Percentiles rank a stretch among this genome's conserved stretches.
Conservation (phyloP, 768 basidiomycete species). For the Mycena leptocephala region DNA sequence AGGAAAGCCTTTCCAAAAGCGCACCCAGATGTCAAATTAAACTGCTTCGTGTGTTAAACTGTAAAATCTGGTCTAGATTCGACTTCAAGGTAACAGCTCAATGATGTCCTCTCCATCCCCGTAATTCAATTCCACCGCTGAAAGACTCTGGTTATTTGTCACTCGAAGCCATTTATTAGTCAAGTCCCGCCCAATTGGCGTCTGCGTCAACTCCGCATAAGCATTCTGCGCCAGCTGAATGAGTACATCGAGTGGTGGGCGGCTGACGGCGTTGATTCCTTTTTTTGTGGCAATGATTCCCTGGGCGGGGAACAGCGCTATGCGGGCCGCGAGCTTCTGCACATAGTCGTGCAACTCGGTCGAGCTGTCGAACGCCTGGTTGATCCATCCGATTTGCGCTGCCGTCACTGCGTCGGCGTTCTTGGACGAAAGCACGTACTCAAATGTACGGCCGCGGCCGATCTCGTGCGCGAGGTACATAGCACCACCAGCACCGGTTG, state of each 20-base stretch:
- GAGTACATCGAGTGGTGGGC: conserved; percentile 10
- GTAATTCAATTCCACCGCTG: not conserved
- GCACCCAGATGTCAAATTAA: not conserved
- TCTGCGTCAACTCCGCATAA: not conserved
- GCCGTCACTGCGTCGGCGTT: conserved; percentile 14
- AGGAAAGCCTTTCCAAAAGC: too few relatives aligned
- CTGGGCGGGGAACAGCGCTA: conserved; percentile 13
- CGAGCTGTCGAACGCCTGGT: conserved; percentile 10
- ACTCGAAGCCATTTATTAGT: not conserved
- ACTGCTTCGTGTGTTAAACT: not conserved
- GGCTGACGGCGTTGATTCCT: conserved; percentile 25
- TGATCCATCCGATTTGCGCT: conserved; percentile 17
- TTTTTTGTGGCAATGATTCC: conserved; percentile 13
- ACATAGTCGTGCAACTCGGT: conserved; percentile 14
- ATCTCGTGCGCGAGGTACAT: conserved; percentile 18
- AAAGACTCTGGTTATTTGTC: conserved; percentile 2
- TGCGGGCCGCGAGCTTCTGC: conserved; percentile 6
- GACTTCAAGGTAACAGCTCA: not conserved
- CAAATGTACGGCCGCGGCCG: conserved; percentile 17
- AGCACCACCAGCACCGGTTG: conserved; percentile 9
- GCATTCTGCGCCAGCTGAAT: conserved; percentile 16
- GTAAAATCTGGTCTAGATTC: not conserved
- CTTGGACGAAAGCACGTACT: conserved; percentile 2
- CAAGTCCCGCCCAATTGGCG: not conserved
- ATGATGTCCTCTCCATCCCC: conserved; percentile 5